Evolutionary conservation across 441 rosid genomes (phyloP), one percentile per base, ranked within the genome.

Genomic region (Corymbia citriodora): DNA sequence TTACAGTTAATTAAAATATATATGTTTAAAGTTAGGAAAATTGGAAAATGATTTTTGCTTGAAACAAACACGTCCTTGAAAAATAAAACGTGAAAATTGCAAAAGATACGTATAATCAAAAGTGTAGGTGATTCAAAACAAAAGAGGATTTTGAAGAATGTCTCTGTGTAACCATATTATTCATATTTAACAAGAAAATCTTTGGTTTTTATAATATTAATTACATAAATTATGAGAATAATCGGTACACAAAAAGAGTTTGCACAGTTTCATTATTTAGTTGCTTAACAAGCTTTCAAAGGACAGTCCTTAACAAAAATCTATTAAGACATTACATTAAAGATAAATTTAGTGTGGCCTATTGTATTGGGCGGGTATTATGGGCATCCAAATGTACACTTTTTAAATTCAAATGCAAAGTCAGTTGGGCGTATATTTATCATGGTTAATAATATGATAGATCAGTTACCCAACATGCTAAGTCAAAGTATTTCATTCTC

Each of bases 391-490:
- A 19, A 36, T 6, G 49, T 27, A 33, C 49, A 3, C 49, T 36
- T 3, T 33, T 18, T 6, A 9, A 40, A 72, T 17, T 40, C 49
- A 72, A 36, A 72, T 36, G 27, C 16, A 36, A 36, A 72, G 49
- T 36, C 18, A 1, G 6, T 68, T 17, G 79, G 10, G 6, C 40
- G 6, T 16, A 3, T 8, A 31, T 68, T 3, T 9, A 68, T n/a
- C 31, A 4, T 10, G 19, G 74, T 15, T n/a, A 8, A 4, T n/a
- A n/a, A 65, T 16, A 68, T 36, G 12, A 12, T 74, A 11, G 81
- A 74, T 12, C 48, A 25, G 14, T 0, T 11, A 10, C 27, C 0
- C 9, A 14, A 9, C 9, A 1, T 21, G 11, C 4, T 29, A 9
- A 21, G 7, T 50, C 50, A 19, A 21, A 21, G 16, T 17, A 74